A percentile compares a stretch with the other conserved stretches of the same genome.
These are phyloP conservation scores for Nannochloropsis limnetica DNA, from an alignment of 352 stramenopile species.

Conservation along the genomic window DNA sequence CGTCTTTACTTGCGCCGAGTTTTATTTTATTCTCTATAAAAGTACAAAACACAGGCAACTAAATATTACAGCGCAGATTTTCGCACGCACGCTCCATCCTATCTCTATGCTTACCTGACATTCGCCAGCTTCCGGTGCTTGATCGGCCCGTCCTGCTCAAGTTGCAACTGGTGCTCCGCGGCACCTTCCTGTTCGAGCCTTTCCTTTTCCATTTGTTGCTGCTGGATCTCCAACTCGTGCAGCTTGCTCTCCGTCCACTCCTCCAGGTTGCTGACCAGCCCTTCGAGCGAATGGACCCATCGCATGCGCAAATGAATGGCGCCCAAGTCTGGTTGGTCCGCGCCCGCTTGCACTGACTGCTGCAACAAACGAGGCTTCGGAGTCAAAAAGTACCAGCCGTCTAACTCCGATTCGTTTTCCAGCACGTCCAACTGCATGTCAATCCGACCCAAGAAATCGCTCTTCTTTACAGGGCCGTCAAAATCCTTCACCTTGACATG, in stretches of 20 bases:
- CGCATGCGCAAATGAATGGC: conserved; percentile 36
- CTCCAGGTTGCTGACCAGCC: background rate
- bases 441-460: conserved; percentile 37
- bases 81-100: background rate
- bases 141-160: background rate
- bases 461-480: conserved; percentile 26
- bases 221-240: background rate
- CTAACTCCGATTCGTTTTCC: conserved; percentile 34
- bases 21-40: background rate
- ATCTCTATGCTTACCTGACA: background rate
- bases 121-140: background rate
- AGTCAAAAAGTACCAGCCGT: conserved; percentile 37
- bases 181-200: background rate
- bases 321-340: conserved; percentile 15
- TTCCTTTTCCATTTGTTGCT: background rate
- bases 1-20: background rate
- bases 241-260: background rate
- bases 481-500: conserved; percentile 33
- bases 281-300: conserved; percentile 35
- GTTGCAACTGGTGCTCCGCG: background rate
- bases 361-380: background rate
- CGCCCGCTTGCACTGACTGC: background rate
- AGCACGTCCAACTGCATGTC: conserved; percentile 37
- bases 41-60: background rate
- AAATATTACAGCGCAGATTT: no score